Base-by-base conservation (phyloP, 1,284 basidiomycete genomes). In the Phellinidium pouzarii region DNA sequence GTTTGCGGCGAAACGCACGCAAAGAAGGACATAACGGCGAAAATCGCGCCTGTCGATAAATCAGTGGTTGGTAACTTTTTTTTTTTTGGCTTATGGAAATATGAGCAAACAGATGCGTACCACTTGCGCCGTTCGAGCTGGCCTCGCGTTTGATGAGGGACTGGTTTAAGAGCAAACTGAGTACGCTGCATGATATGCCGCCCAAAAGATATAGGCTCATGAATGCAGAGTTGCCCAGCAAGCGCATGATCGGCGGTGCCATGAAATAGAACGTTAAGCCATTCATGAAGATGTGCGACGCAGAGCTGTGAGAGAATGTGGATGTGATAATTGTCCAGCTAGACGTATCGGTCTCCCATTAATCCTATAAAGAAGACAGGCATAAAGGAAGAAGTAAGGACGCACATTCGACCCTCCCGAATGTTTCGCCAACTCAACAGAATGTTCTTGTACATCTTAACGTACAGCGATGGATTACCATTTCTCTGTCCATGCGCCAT, bases 271-370 rank as follows among this genome's bases (percentile, higher is more conserved):
- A 86, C 0, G 86, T 82, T 59, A 93, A 75, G 44, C 80, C 81
- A 64, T 95, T 95, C 65, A 94, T 71, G 25, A 87, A 61, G 31
- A 92, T 79, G 64, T 95, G 93, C 0, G 64, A 59, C 8, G 75
- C 54, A 22, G 74, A 71, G 57, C 73, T 68, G 62, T 94, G 91
- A 2, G 84, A 92, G 71, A 94, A 92, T 54, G 73, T 76, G 23
- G 76, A 69, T 0, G 90, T 91, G 19, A 94, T 57, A 25, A 88
- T 68, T 0, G 90, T 92, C 87, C 91, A 94, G 65, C 90, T 92
- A 52, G 3, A 19, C 6, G 48, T 38, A 29, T 57, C 48, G 43
- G 36, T 37, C 31, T 29, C 12, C 5, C 3, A 11, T 34, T 11
- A 14, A 34, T 19, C 3, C 12, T 20, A 22, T 27, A 19, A 44